Conservation (phyloP, 257 asterid genomes). For the Hygrophila difformis region DNA sequence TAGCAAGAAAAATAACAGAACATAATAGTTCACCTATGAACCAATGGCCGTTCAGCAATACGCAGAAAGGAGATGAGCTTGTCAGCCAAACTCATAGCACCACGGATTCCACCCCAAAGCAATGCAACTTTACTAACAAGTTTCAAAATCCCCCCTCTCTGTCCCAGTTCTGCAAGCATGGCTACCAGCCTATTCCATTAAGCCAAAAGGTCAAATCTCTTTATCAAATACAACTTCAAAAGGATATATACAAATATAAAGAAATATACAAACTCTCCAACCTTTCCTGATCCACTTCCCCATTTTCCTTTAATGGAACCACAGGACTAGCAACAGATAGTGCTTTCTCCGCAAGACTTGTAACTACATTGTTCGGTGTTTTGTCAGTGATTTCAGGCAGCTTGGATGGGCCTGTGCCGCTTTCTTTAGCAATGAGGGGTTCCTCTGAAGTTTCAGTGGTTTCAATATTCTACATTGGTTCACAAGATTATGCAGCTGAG, state of each 20-base stretch:
- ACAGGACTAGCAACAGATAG: slow-evolving; percentile 95
- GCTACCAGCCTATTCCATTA: slow-evolving; percentile 56
- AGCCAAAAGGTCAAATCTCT: slow-evolving; percentile 24
- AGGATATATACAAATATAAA: slow-evolving; percentile 4
- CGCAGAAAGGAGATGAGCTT: slow-evolving; percentile 77
- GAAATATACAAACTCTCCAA: slow-evolving; percentile 14
- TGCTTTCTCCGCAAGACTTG: slow-evolving; percentile 94
- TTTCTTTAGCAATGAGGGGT: slow-evolving; percentile 28
- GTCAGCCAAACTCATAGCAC: slow-evolving; percentile 86
- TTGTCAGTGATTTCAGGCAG: slow-evolving; percentile 31
- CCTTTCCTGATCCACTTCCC: slow-evolving; percentile 93
- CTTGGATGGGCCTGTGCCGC: slow-evolving; percentile 22
- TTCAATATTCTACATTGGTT: slow-evolving; percentile 37
- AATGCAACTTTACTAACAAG: slow-evolving; percentile 76
- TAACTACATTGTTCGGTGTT: slow-evolving; percentile 42
- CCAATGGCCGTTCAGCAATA: slow-evolving; percentile 75
- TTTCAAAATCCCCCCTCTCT: slow-evolving; percentile 75
- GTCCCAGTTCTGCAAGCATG: slow-evolving; percentile 88
- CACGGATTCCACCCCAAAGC: slow-evolving; percentile 98
- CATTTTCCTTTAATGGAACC: slow-evolving; percentile 81
- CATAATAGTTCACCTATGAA: slow-evolving; percentile 54
- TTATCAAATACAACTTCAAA: slow-evolving; percentile 13
- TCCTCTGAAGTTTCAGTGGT: slow-evolving; percentile 25
- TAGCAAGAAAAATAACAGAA: slow-evolving; percentile 2
- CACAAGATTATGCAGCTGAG: slow-evolving; percentile 6